Percentiles rank a stretch among this genome's conserved stretches.
These are phyloP conservation scores for Crithidia fasciculata DNA, from an alignment of 208 protist genomes.

Conservation along the genomic window DNA sequence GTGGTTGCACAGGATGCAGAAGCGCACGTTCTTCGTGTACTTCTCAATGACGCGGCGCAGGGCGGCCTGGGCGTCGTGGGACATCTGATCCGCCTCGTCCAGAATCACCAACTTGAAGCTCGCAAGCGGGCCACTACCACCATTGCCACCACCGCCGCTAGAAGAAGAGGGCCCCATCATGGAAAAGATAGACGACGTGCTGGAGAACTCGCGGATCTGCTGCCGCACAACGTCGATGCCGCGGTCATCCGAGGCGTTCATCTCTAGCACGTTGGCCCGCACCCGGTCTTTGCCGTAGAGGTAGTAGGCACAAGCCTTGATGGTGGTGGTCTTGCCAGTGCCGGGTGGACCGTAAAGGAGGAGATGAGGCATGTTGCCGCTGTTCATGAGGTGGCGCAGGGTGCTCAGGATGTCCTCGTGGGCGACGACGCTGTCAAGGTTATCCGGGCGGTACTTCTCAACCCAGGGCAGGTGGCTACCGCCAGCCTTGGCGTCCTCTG, in stretches of 20 bases:
- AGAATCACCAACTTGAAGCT: conserved; percentile 98
- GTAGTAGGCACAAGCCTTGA: conserved; percentile 88
- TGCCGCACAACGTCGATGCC: conserved; percentile 98
- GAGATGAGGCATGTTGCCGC: conserved; percentile 96
- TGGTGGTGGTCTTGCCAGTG: conserved; percentile 91
- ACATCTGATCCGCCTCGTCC: conserved; percentile 99
- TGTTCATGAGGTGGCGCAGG: conserved; percentile 91
- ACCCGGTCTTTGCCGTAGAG: conserved; percentile 95
- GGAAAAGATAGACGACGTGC: conserved; percentile 95
- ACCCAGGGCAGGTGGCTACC: conserved; percentile 86
- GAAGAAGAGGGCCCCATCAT: conserved; percentile 24
- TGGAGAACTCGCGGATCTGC: conserved; percentile 98
- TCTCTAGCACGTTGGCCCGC: conserved; percentile 89
- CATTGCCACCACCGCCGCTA: conserved; percentile 1
- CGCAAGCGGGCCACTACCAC: conserved; percentile 3
- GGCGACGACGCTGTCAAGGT: conserved; percentile 90
- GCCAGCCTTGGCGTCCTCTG: conserved; percentile 19
- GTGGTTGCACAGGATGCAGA: conserved; percentile 99
- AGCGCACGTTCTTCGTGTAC: conserved; percentile 97
- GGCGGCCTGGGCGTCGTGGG: conserved; percentile 97
- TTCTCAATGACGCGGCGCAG: conserved; percentile 98
- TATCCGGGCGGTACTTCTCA: conserved; percentile 95
- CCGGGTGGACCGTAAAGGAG: conserved; percentile 98
- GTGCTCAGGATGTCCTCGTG: conserved; percentile 94
- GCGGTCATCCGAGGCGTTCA: conserved; percentile 99